Conservation (phyloP, 2,329 filamentous ascomycete genomes). For the Cladophialophora immunda region DNA sequence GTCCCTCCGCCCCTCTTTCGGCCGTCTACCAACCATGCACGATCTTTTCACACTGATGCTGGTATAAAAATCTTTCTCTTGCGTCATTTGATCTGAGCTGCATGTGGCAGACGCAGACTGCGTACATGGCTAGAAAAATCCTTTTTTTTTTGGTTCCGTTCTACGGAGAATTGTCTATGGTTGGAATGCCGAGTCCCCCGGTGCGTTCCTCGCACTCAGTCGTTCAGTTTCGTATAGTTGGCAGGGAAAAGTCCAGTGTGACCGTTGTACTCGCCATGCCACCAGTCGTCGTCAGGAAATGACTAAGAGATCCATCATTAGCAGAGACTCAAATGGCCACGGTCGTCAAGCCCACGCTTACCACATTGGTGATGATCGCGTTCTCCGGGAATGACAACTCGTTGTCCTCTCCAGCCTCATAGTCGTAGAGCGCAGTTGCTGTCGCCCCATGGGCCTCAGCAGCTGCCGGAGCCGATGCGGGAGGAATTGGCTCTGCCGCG, state of each 20-base stretch:
- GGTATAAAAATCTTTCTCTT: constrained; percentile 1
- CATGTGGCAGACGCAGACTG: background rate
- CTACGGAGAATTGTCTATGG: constrained; percentile 9
- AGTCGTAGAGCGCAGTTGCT: constrained; percentile 90
- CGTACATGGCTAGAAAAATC: constrained; percentile 7
- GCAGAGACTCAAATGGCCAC: background rate
- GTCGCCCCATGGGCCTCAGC: constrained; percentile 62
- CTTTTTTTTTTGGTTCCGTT: constrained; percentile 7
- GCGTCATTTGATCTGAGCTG: constrained; percentile 9
- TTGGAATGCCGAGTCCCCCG: background rate
- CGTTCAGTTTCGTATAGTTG: constrained; percentile 58
- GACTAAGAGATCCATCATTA: constrained; percentile 62
- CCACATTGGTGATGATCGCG: constrained; percentile 79
- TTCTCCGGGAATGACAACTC: constrained; percentile 85
- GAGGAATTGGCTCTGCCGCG: constrained; percentile 50
- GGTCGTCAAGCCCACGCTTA: constrained; percentile 56
- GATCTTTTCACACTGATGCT: background rate
- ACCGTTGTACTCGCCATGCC: constrained; percentile 87
- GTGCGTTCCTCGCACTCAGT: constrained; percentile 38
- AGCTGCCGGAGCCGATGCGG: constrained; percentile 42
- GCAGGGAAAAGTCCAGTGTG: constrained; percentile 79
- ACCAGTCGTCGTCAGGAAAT: constrained; percentile 99
- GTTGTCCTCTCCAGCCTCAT: constrained; percentile 96
- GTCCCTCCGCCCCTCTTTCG: background rate
- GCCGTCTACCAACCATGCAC: background rate